phyloP scores from a whole-genome alignment of 2,329 filamentous ascomycete species.

The Xylaria sp. region DNA sequence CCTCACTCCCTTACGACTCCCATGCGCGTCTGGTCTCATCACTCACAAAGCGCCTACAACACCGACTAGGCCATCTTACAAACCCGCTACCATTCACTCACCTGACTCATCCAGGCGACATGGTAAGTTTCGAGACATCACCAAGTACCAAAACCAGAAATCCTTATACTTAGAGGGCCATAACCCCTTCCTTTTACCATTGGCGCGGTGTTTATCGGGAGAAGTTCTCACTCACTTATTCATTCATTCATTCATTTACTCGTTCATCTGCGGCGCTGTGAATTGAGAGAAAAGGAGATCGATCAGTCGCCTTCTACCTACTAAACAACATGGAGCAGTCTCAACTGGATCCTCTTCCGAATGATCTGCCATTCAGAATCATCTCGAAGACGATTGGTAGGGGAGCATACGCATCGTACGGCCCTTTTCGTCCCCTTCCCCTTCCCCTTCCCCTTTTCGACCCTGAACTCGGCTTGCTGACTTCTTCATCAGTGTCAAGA shows the following conservation, averaged over 20 bases:
- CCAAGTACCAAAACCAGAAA: neutral
- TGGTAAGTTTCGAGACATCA: slow-evolving; percentile 16
- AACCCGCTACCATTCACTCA: too few species aligned
- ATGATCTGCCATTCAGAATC: slow-evolving; percentile 83
- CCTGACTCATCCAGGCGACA: slow-evolving; percentile 1
- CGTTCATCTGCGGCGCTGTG: neutral
- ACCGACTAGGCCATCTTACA: neutral
- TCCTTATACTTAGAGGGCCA: neutral
- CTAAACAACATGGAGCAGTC: slow-evolving; percentile 59
- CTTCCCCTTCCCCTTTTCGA: slow-evolving; percentile 8
- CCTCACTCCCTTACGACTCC: neutral
- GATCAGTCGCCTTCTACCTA: neutral
- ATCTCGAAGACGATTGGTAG: slow-evolving; percentile 95
- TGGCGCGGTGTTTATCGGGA: neutral
- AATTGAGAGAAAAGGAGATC: slow-evolving; percentile 4
- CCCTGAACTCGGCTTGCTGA: slow-evolving; percentile 13
- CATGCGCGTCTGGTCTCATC: slow-evolving; percentile 15
- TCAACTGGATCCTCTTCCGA: slow-evolving; percentile 80
- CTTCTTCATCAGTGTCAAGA: slow-evolving; percentile 66
- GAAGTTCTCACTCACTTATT: neutral
- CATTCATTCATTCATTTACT: neutral
- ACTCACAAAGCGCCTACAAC: neutral
- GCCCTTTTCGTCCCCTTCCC: slow-evolving; percentile 2
- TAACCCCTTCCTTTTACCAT: neutral
- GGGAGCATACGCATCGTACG: slow-evolving; percentile 94